Conservation (phyloP, 257 asterid genomes). For the Cordia subcordata region DNA sequence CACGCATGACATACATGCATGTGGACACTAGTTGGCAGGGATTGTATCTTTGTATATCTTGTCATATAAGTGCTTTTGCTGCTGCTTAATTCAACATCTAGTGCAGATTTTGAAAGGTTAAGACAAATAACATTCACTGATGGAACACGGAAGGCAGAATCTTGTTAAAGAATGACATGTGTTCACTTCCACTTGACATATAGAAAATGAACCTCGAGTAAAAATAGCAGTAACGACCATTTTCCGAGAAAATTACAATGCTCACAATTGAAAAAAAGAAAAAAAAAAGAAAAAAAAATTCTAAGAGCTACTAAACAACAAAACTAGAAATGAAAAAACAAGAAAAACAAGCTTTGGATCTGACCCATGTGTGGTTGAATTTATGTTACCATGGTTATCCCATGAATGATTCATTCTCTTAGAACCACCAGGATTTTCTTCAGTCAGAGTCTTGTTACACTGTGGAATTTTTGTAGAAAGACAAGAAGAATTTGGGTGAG, state of each 20-base stretch:
- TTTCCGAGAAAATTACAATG: slow-evolving; percentile 1
- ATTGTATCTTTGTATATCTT: no score
- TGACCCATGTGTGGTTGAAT: slow-evolving; percentile 8
- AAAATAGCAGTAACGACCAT: background rate
- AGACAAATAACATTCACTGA: no score
- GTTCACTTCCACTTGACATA: no score
- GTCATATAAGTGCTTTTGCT: no score
- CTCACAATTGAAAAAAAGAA: background rate
- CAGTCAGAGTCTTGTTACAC: slow-evolving; percentile 28
- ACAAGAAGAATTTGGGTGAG: slow-evolving; percentile 24
- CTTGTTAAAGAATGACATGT: no score
- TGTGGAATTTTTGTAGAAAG: slow-evolving; percentile 4
- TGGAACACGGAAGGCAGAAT: no score
- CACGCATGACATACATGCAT: no score
- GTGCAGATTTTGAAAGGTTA: no score
- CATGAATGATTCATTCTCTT: slow-evolving; percentile 27
- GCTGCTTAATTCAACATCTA: no score
- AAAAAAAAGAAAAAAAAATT: background rate
- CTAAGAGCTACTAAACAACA: slow-evolving; percentile 16
- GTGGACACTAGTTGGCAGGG: no score
- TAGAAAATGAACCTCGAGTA: slow-evolving; percentile 19
- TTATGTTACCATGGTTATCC: slow-evolving; percentile 10
- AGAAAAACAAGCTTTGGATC: slow-evolving; percentile 16
- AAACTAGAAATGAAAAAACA: slow-evolving; percentile 5
- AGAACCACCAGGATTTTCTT: slow-evolving; percentile 10